Conservation (phyloP, 768 basidiomycete genomes). For the Lactarius sp. region DNA sequence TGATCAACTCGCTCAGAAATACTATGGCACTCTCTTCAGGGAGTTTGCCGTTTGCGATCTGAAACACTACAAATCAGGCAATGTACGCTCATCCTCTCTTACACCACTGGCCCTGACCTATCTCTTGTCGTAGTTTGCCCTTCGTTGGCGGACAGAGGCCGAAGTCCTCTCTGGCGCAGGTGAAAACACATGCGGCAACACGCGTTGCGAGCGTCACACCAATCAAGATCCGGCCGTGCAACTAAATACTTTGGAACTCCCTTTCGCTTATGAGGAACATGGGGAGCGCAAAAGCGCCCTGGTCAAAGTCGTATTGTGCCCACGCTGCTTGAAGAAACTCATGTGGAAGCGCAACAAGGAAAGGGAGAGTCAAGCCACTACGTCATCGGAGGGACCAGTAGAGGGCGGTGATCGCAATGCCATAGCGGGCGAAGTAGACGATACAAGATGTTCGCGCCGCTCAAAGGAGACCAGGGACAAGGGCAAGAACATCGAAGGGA, state of each 20-base stretch:
- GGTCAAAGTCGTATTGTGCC: constrained; percentile 88
- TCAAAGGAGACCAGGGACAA: neutral
- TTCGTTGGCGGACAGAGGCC: constrained; percentile 90
- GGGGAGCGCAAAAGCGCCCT: constrained; percentile 72
- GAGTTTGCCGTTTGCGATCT: constrained; percentile 91
- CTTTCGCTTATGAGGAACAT: constrained; percentile 82
- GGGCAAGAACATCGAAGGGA: neutral
- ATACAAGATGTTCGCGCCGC: neutral
- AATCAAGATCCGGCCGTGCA: constrained; percentile 27
- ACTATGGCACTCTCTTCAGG: constrained; percentile 82
- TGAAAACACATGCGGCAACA: constrained; percentile 84
- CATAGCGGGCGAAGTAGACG: neutral
- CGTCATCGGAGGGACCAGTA: neutral
- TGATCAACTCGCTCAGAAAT: constrained; percentile 81
- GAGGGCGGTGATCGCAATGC: neutral
- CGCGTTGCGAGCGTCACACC: constrained; percentile 65
- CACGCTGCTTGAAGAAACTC: constrained; percentile 73
- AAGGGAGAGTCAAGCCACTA: constrained; percentile 34
- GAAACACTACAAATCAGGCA: constrained; percentile 93
- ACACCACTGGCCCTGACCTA: neutral
- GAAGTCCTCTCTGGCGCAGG: constrained; percentile 86
- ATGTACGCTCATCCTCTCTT: constrained; percentile 44
- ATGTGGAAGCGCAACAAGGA: constrained; percentile 79
- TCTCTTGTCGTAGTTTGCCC: constrained; percentile 54
- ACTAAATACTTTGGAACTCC: constrained; percentile 79